A percentile compares a stretch with the other conserved stretches of the same genome.
These are phyloP conservation scores for Dalbergia cochinchinensis DNA, from an alignment of 306 rosid genomes.

Conservation along the genomic window DNA sequence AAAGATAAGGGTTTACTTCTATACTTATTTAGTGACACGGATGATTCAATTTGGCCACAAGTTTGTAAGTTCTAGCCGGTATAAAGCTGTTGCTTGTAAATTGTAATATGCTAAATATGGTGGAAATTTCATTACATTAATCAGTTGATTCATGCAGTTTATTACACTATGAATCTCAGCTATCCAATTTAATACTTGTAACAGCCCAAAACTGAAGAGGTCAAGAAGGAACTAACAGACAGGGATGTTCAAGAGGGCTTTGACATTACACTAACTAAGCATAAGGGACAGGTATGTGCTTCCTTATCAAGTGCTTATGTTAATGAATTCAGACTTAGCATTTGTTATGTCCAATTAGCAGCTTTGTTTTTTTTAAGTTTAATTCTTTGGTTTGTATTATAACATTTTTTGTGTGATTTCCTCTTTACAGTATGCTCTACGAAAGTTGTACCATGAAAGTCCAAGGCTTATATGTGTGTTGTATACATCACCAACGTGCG, in stretches of 20 bases:
- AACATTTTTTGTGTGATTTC: conserved; percentile 14
- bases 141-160: conserved; percentile 19
- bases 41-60: not conserved
- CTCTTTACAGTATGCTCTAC: conserved; percentile 81
- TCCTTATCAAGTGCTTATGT: conserved; percentile 28
- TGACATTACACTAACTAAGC: conserved; percentile 89
- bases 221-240: conserved; percentile 79
- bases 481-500: conserved; percentile 90
- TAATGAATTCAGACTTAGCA: conserved; percentile 37
- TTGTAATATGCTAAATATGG: not conserved
- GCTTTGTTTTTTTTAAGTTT: not conserved
- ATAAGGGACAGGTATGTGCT: conserved; percentile 78
- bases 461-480: conserved; percentile 92
- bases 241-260: conserved; percentile 88
- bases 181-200: conserved; percentile 43
- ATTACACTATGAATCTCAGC: conserved; percentile 38
- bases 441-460: conserved; percentile 96
- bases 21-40: not conserved
- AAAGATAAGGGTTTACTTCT: not conserved
- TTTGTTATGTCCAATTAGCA: conserved; percentile 5
- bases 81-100: conserved; percentile 19
- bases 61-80: conserved; percentile 7
- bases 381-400: conserved; percentile 33
- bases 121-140: conserved; percentile 5
- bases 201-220: conserved; percentile 92